Evolutionary conservation across 2,329 filamentous ascomycete species (phyloP), one percentile per base, ranked within the genome.

Genomic region (Epicoccum sorghinum): DNA sequence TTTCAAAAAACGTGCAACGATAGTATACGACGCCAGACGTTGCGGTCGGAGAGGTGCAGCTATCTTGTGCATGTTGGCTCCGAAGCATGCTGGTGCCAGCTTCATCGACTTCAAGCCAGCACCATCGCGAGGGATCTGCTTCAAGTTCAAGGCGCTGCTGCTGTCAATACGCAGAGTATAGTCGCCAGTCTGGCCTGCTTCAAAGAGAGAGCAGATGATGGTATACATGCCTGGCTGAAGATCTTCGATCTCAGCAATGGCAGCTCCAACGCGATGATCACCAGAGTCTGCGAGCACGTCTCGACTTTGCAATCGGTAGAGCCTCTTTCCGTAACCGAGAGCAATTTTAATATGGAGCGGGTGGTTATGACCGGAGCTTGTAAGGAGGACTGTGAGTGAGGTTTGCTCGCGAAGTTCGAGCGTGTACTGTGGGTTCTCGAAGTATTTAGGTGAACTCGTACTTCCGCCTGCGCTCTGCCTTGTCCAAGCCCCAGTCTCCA

Each of bases 171-270:
- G 85, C 7, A 99, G 80, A 0, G 82, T 85, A 68, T 96, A 98
- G 43, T 82, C 81, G 3, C 89, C 90, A 1, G 85, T 79, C 68
- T 96, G 90, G 7, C 88, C 89, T 0, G 88, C 83, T 59, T 96
- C 91, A 71, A 96, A 98, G 0, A 93, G 96, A 2, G 91, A 96
- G 70, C 89, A 93, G 6, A 97, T 89, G 51, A 96, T 82, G 0
- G 91, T 97, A 73, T 98, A 99, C 0, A 81, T 81, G 0, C 93
- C 93, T 0, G 85, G 78, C 35, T 87, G 85, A 14, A 96, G 77
- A 18, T 78, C 67, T 66, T 73, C 62, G 6, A 84, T 77, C 58
- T 90, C 84, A 3, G 89, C 87, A 29, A 92, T 79, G 4, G 90
- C 89, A 69, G 89, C 90, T 25, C 89, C 89, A 25, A 88, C 86